These are phyloP conservation scores for Mucor saturninus DNA, from an alignment of 371 early-diverging fungal genomes.

Conservation along the genomic window DNA sequence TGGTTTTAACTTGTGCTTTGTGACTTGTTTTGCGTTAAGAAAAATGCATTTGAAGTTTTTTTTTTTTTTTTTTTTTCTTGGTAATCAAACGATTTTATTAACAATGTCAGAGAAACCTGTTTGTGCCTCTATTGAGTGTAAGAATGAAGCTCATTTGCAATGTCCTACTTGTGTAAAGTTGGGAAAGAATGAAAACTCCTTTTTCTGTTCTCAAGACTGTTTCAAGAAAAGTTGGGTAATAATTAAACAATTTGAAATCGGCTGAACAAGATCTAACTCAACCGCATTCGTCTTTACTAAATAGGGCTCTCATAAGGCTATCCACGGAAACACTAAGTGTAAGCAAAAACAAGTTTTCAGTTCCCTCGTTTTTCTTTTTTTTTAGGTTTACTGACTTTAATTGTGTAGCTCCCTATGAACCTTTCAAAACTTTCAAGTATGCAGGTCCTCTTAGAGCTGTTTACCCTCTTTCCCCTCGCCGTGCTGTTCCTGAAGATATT, in stretches of 20 bases:
- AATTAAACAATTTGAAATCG: background rate
- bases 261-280: background rate
- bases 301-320: conserved; percentile 62
- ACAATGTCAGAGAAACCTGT: conserved; percentile 19
- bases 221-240: conserved; percentile 84
- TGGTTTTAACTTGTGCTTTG: background rate
- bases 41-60: background rate
- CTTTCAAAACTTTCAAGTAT: conserved; percentile 80
- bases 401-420: conserved; percentile 67
- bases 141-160: conserved; percentile 76
- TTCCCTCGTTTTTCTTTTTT: background rate
- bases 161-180: conserved; percentile 92
- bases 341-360: background rate
- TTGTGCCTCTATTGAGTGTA: conserved; percentile 60
- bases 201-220: conserved; percentile 90
- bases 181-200: conserved; percentile 60
- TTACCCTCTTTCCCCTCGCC: conserved; percentile 84
- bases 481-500: conserved; percentile 80
- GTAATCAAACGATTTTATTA: background rate
- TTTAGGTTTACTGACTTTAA: background rate
- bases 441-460: conserved; percentile 84
- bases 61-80: background rate
- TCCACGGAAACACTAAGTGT: conserved; percentile 45
- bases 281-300: background rate
- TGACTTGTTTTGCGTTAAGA: background rate